These are phyloP conservation scores for Sporothrix protearum DNA, from an alignment of 2,329 filamentous ascomycete species.

Conservation along the genomic window DNA sequence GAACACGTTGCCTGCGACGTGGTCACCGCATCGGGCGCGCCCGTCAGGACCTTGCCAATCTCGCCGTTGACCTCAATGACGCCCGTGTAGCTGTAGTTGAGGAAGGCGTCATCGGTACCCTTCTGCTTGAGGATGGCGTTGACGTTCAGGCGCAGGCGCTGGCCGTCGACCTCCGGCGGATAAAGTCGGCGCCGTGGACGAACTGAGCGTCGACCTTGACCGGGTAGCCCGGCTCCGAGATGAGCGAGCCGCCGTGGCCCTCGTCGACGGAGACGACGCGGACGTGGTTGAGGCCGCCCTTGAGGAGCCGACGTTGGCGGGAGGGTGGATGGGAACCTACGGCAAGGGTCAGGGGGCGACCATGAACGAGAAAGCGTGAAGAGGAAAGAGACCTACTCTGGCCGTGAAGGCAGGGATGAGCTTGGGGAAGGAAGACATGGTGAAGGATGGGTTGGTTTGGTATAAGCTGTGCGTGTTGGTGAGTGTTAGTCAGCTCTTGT, in stretches of 20 bases:
- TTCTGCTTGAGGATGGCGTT: slow-evolving; percentile 38
- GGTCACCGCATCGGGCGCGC: slow-evolving; percentile 37
- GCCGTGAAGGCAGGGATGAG: slow-evolving; percentile 43
- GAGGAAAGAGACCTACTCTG: slow-evolving; percentile 31
- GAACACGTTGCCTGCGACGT: slow-evolving; percentile 39
- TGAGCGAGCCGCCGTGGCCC: slow-evolving; percentile 34
- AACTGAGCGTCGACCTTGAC: slow-evolving; percentile 39
- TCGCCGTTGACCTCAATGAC: slow-evolving; percentile 34
- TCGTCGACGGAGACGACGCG: slow-evolving; percentile 30
- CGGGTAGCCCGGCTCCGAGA: slow-evolving; percentile 39
- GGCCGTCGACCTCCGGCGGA: slow-evolving; percentile 39
- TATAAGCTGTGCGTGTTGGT: not conserved
- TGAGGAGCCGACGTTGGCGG: slow-evolving; percentile 33
- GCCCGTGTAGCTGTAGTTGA: slow-evolving; percentile 41
- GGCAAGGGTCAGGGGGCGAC: not conserved
- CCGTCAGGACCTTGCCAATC: slow-evolving; percentile 37
- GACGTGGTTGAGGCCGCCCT: slow-evolving; percentile 35
- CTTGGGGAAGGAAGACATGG: slow-evolving; percentile 40
- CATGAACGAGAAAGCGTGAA: not conserved
- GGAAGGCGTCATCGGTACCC: slow-evolving; percentile 33
- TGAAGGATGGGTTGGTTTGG: slow-evolving; percentile 5
- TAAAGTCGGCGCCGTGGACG: slow-evolving; percentile 42
- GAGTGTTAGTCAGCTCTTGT: too few species aligned
- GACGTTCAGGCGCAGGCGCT: slow-evolving; percentile 41
- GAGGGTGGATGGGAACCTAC: slow-evolving; percentile 33